phyloP scores from a whole-genome alignment of 768 basidiomycete species.

The Dendrothele bispora region DNA sequence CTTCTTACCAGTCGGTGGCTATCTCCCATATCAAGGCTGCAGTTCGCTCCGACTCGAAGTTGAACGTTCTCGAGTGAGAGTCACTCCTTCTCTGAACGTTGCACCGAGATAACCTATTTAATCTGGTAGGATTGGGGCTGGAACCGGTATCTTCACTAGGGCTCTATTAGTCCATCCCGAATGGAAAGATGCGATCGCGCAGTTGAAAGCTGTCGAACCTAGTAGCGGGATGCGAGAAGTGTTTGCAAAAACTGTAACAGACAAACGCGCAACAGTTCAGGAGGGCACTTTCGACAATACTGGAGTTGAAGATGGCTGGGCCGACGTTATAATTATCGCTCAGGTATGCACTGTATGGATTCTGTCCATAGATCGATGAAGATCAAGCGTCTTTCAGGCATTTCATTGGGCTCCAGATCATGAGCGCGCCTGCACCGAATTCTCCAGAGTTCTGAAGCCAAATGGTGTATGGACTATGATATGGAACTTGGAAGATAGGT shows the following conservation, averaged over 20 bases:
- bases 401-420: constrained; percentile 94
- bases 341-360: constrained; percentile 45
- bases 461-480: constrained; percentile 70
- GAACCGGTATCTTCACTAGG: constrained; percentile 89
- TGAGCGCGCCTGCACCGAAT: constrained; percentile 69
- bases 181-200: constrained; percentile 48
- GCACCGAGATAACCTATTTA: too few relatives aligned
- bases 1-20: constrained; percentile 73
- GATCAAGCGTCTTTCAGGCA: constrained; percentile 47
- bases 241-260: constrained; percentile 57
- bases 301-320: constrained; percentile 63
- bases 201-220: constrained; percentile 77
- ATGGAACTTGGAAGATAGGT: constrained; percentile 93
- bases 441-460: constrained; percentile 78
- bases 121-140: constrained; percentile 74
- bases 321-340: constrained; percentile 74
- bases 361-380: too few relatives aligned
- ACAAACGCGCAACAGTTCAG: constrained; percentile 50
- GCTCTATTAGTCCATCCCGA: constrained; percentile 67
- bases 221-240: constrained; percentile 81
- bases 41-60: constrained; percentile 33
- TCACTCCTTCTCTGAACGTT: too few relatives aligned
- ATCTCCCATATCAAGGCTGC: constrained; percentile 59
- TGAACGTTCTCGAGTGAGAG: constrained; percentile 73
- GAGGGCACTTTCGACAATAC: constrained; percentile 75